Conservation (phyloP, 1,284 basidiomycete species). For the Hymenochaete sp. region DNA sequence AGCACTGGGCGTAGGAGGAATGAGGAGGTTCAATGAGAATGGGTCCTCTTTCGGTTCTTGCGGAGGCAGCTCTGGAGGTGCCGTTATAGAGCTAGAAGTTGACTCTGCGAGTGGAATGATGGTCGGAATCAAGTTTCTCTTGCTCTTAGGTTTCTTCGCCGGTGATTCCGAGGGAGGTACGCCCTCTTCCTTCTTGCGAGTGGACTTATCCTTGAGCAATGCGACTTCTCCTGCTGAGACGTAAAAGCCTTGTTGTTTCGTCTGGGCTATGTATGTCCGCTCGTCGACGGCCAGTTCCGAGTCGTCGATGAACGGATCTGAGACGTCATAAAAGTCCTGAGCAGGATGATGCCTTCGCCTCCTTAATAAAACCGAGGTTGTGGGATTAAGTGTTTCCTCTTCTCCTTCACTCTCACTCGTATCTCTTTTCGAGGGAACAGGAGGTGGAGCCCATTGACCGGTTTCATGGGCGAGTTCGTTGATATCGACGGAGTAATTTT, state of each 20-base stretch:
- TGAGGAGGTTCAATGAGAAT: constrained; percentile 5
- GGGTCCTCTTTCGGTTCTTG: constrained; percentile 19
- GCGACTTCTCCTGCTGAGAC: constrained; percentile 83
- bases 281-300: constrained; percentile 88
- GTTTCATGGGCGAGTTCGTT: constrained; percentile 46
- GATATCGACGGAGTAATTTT: constrained; percentile 67
- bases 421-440: constrained; percentile 37
- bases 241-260: constrained; percentile 91
- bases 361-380: constrained; percentile 25
- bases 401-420: constrained; percentile 38
- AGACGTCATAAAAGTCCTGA: constrained; percentile 78
- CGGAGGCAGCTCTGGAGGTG: constrained; percentile 17
- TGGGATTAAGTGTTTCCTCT: constrained; percentile 18
- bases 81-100: constrained; percentile 4
- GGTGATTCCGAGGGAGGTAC: constrained; percentile 32
- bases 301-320: constrained; percentile 96
- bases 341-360: constrained; percentile 45
- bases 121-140: constrained; percentile 34
- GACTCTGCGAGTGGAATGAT: constrained; percentile 26
- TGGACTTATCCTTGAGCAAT: constrained; percentile 65
- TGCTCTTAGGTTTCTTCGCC: constrained; percentile 58
- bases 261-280: constrained; percentile 86
- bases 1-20: constrained; percentile 19
- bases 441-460: constrained; percentile 55
- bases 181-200: background rate